A percentile compares a stretch with the other conserved stretches of the same genome.
Evolutionary conservation across 495 filamentous ascomycete species (phyloP).

Genomic region (Astrothelium macrocarpum): DNA sequence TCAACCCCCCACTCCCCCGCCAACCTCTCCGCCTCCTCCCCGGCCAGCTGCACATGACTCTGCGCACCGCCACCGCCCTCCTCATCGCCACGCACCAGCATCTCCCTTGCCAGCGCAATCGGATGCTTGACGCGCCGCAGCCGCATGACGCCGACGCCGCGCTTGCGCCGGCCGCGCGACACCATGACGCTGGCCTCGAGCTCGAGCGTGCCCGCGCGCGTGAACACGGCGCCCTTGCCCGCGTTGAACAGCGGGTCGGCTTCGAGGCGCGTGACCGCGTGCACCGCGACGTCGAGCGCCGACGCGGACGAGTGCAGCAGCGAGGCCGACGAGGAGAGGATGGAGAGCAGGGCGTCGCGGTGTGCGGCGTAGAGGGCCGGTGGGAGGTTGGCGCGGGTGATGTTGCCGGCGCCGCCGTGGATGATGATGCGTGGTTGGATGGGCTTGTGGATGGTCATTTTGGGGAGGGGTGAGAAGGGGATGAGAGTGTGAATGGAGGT

Average conservation of each 20-base stretch:
- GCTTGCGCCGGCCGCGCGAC: constrained; percentile 58
- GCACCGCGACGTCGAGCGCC: constrained; percentile 63
- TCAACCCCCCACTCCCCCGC: constrained; percentile 59
- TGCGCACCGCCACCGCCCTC: constrained; percentile 37
- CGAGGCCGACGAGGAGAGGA: constrained; percentile 39
- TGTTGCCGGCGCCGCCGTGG: constrained; percentile 81
- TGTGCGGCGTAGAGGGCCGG: constrained; percentile 50
- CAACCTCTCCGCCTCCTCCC: constrained; percentile 54
- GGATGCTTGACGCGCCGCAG: constrained; percentile 68
- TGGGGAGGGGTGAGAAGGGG: not conserved
- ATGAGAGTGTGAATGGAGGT: not conserved
- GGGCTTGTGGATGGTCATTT: not conserved
- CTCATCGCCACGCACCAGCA: constrained; percentile 54
- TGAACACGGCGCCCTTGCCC: constrained; percentile 80
- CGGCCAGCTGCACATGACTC: constrained; percentile 60
- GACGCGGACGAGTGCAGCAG: constrained; percentile 33
- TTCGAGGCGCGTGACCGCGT: constrained; percentile 70
- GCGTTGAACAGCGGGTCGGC: constrained; percentile 78
- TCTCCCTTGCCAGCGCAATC: constrained; percentile 60
- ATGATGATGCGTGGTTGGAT: constrained; percentile 65
- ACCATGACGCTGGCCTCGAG: constrained; percentile 91
- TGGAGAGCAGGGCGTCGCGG: constrained; percentile 53
- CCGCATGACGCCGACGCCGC: constrained; percentile 65
- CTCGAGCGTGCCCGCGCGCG: constrained; percentile 69
- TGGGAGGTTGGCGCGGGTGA: constrained; percentile 58